These are phyloP conservation scores for Trypanosoma lewisi DNA, from an alignment of 208 protist species.

Conservation along the genomic window DNA sequence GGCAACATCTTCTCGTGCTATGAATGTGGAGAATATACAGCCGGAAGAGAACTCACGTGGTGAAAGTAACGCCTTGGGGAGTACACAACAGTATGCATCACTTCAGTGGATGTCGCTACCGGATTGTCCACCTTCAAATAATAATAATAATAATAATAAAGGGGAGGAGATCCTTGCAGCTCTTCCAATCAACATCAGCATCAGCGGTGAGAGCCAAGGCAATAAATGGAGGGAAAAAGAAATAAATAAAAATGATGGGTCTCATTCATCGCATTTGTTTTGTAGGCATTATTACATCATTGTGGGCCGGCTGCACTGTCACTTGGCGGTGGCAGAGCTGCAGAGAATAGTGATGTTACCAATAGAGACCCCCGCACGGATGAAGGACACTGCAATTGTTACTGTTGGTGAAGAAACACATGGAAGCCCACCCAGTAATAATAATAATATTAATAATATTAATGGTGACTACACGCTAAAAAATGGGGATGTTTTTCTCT, in stretches of 20 bases:
- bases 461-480: constrained; percentile 4
- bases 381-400: not conserved
- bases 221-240: not conserved
- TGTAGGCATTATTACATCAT: not conserved
- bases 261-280: not conserved
- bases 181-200: constrained; percentile 8
- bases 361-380: not conserved
- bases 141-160: too few relatives aligned
- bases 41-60: not conserved
- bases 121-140: not conserved
- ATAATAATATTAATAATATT: not conserved
- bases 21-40: not conserved
- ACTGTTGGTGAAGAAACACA: too few relatives aligned
- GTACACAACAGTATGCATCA: constrained; percentile 17
- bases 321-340: not conserved
- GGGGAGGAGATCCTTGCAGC: constrained; percentile 24
- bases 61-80: not conserved
- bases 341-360: not conserved
- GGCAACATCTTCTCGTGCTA: not conserved
- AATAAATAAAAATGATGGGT: not conserved
- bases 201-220: too few relatives aligned
- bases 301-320: not conserved
- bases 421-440: not conserved
- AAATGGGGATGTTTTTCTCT: constrained; percentile 31
- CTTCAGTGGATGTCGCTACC: constrained; percentile 21